Evolutionary conservation across 495 filamentous ascomycete species (phyloP), one percentile per base, ranked within the genome.

Genomic region (Apiosordaria backusii): DNA sequence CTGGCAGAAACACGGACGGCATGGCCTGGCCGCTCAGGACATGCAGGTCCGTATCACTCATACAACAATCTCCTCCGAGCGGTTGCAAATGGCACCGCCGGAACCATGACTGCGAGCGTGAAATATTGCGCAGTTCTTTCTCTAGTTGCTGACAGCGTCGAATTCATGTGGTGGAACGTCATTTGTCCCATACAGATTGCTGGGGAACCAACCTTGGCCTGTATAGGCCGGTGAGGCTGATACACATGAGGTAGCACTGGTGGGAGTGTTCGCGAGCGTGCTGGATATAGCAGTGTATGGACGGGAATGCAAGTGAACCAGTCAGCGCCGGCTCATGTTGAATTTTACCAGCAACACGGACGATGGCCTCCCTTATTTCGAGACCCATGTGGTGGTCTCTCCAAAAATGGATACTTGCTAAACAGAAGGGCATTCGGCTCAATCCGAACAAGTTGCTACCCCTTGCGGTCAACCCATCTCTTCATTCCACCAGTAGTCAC

Each of bases 21-120:
- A 24, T 22, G 19, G 53, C 19, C 6, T 21, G 23, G 18, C 9
- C 19, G 19, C 53, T 7, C 53, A 23, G 24, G 24, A 4, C 57
- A 24, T 59, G 24, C 57, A 59, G 57, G 57, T 59, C 57, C 57
- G 57, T 26, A 59, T n/a, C 13, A 45, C 35, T 45, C 35, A 45
- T 45, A 45, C 35, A 7, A 45, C 35, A 45, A 45, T 45, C 35
- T 45, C 35, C 5, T 45, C 35, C 35, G 35, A 45, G 35, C 9
- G 13, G 35, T 45, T 7, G 16, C 35, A 45, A n/a, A 45, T 45
- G 35, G 13, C 35, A 45, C 35, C 9, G 35, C 16, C 10, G 35
- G 35, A 45, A 45, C 16, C 35, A 13, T 45, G 35, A 15, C 35
- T 18, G 9, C 35, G 16, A 45, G 16, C 35, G 9, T 45, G 35